phyloP scores from a whole-genome alignment of 805 yeast species.

The Lipomyces starkeyi region DNA sequence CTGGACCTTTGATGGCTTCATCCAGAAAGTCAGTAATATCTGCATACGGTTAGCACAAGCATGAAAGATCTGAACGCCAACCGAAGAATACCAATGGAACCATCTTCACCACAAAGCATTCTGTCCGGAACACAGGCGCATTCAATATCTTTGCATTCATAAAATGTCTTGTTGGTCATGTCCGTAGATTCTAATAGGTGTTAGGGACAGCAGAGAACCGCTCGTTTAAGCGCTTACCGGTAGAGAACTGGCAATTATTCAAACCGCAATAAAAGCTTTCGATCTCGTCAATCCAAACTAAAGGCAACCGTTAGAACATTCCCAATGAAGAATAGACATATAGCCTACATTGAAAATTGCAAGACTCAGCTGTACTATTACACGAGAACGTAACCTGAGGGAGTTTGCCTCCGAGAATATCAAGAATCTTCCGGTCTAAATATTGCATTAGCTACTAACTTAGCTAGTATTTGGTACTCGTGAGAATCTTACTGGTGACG shows the following conservation, averaged over 20 bases:
- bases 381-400: constrained; percentile 96
- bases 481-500: constrained; percentile 65
- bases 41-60: background rate
- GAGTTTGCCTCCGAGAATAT: constrained; percentile 74
- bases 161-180: constrained; percentile 68
- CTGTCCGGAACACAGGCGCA: constrained; percentile 92
- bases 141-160: constrained; percentile 75
- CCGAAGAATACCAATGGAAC: constrained; percentile 62
- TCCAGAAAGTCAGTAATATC: constrained; percentile 87
- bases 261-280: constrained; percentile 93
- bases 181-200: constrained; percentile 21
- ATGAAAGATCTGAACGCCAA: background rate
- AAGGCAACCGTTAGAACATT: background rate
- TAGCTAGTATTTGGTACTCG: constrained; percentile 9
- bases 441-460: background rate
- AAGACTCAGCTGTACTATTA: constrained; percentile 63
- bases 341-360: constrained; percentile 74
- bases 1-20: constrained; percentile 92
- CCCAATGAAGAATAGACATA: background rate
- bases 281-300: constrained; percentile 83
- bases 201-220: background rate
- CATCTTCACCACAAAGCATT: constrained; percentile 92
- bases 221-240: constrained; percentile 53
- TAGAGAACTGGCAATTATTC: constrained; percentile 70
- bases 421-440: constrained; percentile 69